phyloP scores from a whole-genome alignment of 129 eudicot species.

The Artemisia argyi region DNA sequence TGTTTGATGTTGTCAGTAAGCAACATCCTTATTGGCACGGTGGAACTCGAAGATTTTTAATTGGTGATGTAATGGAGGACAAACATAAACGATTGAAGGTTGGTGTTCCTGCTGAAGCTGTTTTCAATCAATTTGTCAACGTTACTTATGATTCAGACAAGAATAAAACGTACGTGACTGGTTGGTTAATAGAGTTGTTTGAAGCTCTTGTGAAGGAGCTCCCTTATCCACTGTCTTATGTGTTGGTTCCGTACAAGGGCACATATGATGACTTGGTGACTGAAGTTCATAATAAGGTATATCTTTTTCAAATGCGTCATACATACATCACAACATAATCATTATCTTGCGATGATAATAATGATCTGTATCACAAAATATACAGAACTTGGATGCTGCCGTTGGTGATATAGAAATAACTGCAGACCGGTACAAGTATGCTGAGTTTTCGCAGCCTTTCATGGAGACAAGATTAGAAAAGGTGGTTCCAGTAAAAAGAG shows the following conservation, averaged over 20 bases:
- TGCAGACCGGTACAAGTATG: not conserved
- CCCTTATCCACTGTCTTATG: not conserved
- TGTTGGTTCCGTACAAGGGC: not conserved
- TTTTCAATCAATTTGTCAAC: not conserved
- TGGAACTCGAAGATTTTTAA: not conserved
- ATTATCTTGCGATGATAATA: not conserved
- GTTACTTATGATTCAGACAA: not conserved
- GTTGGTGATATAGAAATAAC: constrained; percentile 1
- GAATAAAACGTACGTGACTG: constrained; percentile 5
- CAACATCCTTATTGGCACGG: not conserved
- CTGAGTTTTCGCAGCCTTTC: constrained; percentile 28
- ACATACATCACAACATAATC: not conserved
- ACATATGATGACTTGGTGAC: not conserved
- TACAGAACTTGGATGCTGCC: not conserved
- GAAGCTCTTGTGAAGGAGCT: not conserved
- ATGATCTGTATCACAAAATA: not conserved
- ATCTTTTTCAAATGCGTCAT: not conserved
- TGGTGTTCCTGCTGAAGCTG: constrained; percentile 4
- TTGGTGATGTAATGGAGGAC: not conserved
- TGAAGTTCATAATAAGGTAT: not conserved
- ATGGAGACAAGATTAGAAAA: constrained; percentile 59
- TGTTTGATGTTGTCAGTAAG: not conserved
- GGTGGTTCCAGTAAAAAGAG: constrained; percentile 45
- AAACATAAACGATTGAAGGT: not conserved
- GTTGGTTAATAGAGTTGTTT: not conserved